Evolutionary conservation across 768 basidiomycete genomes (phyloP).

Genomic region (Naganishia vishniacii): DNA sequence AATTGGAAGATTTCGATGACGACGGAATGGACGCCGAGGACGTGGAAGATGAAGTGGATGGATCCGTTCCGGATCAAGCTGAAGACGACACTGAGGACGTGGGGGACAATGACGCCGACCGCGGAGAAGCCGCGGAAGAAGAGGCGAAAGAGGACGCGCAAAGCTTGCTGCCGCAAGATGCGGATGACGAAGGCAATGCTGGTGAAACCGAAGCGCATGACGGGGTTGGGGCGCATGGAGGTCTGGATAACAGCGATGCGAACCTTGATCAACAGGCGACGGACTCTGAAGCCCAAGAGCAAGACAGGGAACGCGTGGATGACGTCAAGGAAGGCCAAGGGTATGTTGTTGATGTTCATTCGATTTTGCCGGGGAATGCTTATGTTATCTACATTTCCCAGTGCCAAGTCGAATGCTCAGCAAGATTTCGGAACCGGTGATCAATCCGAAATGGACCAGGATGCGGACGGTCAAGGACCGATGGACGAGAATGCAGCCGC

Average conservation of each 20-base stretch:
- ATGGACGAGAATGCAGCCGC: background rate
- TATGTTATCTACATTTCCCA: background rate
- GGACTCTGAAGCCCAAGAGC: constrained; percentile 40
- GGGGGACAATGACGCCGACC: constrained; percentile 47
- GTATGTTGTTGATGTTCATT: background rate
- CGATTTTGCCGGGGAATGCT: too few species aligned
- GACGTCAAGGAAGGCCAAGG: constrained; percentile 15
- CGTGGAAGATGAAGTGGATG: constrained; percentile 31
- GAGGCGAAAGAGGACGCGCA: constrained; percentile 32
- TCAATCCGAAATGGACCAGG: constrained; percentile 21
- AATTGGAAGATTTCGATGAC: constrained; percentile 39
- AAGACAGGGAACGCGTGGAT: constrained; percentile 41
- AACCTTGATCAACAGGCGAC: constrained; percentile 36
- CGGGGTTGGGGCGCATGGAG: constrained; percentile 24
- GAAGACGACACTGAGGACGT: constrained; percentile 40
- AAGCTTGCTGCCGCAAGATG: constrained; percentile 17
- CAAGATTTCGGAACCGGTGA: constrained; percentile 32
- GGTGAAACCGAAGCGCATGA: constrained; percentile 21
- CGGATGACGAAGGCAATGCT: constrained; percentile 16
- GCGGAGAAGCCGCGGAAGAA: constrained; percentile 41
- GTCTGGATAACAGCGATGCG: constrained; percentile 11
- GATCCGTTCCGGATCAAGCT: constrained; percentile 31
- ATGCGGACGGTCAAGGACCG: constrained; percentile 11
- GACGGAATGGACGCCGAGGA: constrained; percentile 45
- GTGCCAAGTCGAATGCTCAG: constrained; percentile 29